Conservation (phyloP, 2,329 filamentous ascomycete species). For the Magnaporthiopsis rhizophila region DNA sequence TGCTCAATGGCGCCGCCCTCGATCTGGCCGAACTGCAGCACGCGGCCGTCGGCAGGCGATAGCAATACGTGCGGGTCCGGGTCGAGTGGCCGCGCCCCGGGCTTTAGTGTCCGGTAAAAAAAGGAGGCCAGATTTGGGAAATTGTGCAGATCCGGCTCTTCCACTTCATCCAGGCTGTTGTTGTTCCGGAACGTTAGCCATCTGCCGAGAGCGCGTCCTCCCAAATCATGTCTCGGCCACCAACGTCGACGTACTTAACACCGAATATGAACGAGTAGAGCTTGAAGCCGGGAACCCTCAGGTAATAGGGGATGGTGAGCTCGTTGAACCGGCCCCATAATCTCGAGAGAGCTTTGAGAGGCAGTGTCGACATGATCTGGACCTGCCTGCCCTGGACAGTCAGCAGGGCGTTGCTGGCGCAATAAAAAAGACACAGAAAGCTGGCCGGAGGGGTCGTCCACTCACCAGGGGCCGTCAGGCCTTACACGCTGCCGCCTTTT, state of each 20-base stretch:
- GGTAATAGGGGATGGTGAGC: slow-evolving; percentile 75
- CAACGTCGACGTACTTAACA: slow-evolving; percentile 51
- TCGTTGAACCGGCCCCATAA: slow-evolving; percentile 77
- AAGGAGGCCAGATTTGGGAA: slow-evolving; percentile 92
- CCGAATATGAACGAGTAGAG: slow-evolving; percentile 87
- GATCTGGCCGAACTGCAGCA: slow-evolving; percentile 88
- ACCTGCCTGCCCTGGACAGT: slow-evolving; percentile 54
- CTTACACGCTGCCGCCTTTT: slow-evolving; percentile 56
- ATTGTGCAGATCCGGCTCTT: slow-evolving; percentile 77
- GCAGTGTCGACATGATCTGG: slow-evolving; percentile 86
- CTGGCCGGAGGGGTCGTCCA: not conserved
- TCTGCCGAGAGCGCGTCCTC: not conserved
- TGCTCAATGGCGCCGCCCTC: slow-evolving; percentile 94
- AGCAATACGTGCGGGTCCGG: slow-evolving; percentile 71
- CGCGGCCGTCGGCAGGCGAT: slow-evolving; percentile 81
- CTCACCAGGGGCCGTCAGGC: slow-evolving; percentile 76
- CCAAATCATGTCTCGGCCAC: not conserved
- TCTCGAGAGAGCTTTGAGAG: slow-evolving; percentile 81
- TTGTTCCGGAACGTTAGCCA: not conserved
- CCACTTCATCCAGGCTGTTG: slow-evolving; percentile 71
- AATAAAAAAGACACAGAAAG: not conserved
- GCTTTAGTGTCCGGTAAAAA: slow-evolving; percentile 93
- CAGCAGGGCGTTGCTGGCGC: slow-evolving; percentile 10
- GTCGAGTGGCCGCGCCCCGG: slow-evolving; percentile 77
- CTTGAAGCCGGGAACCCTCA: slow-evolving; percentile 83